These are phyloP conservation scores for Podospora australis DNA, from an alignment of 495 filamentous ascomycete genomes.

Conservation along the genomic window DNA sequence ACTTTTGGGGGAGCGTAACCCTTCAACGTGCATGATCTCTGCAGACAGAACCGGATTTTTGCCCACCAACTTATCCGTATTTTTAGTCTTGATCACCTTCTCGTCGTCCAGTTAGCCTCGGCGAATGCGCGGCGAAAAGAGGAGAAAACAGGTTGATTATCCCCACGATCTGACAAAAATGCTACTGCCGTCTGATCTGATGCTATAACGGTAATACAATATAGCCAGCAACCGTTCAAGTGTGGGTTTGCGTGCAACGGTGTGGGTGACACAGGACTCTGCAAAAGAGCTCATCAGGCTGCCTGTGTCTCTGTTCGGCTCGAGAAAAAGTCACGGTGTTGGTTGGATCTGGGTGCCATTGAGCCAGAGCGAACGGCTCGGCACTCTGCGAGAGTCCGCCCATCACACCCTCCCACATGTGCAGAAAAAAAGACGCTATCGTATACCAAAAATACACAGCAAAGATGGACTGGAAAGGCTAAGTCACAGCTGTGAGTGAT, in stretches of 20 bases:
- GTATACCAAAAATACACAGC: constrained; percentile 7
- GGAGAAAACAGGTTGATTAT: not conserved
- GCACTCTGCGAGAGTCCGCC: constrained; percentile 4
- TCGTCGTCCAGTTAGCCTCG: not conserved
- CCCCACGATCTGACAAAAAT: not conserved
- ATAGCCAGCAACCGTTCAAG: not conserved
- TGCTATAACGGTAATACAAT: not conserved
- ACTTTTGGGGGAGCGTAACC: not conserved
- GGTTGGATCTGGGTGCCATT: not conserved
- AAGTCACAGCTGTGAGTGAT: no score
- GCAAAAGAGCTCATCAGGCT: not conserved
- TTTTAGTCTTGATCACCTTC: constrained; percentile 13
- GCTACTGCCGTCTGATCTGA: not conserved
- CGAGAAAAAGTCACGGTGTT: not conserved
- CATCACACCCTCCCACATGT: not conserved
- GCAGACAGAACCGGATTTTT: constrained; percentile 6
- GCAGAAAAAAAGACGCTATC: not conserved
- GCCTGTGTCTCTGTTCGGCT: no score
- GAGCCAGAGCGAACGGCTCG: constrained; percentile 2
- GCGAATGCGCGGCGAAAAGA: not conserved
- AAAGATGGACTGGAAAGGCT: no score
- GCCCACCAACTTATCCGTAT: constrained; percentile 10
- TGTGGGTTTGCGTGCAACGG: no score
- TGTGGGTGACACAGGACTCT: not conserved
- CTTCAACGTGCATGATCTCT: constrained; percentile 4